phyloP scores from a whole-genome alignment of 306 rosid genomes.

The Trichosanthes cucumerina region DNA sequence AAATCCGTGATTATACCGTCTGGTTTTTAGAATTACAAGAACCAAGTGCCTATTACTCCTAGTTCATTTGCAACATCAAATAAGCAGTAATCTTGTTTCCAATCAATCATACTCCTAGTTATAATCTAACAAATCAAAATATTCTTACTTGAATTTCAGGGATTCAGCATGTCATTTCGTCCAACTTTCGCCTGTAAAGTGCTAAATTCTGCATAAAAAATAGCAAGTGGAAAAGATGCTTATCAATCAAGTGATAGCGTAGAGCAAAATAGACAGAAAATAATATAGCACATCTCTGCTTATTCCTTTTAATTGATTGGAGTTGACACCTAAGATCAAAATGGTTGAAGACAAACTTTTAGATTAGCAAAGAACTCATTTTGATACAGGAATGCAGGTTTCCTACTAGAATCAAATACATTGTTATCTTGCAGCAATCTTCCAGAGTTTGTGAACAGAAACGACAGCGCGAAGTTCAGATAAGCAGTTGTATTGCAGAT shows the following conservation, averaged over 20 bases:
- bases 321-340: background rate
- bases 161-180: slow-evolving; percentile 28
- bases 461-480: background rate
- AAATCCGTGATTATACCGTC: background rate
- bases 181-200: slow-evolving; percentile 50
- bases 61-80: background rate
- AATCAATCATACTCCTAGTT: background rate
- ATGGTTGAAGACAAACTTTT: background rate
- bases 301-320: background rate
- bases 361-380: background rate
- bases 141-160: background rate
- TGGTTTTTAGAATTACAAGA: background rate
- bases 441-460: background rate
- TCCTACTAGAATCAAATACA: background rate
- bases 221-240: background rate
- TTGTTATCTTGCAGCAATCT: background rate
- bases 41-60: background rate
- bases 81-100: background rate
- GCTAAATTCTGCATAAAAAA: slow-evolving; percentile 40
- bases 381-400: background rate
- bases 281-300: background rate
- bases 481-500: background rate
- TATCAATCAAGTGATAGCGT: background rate
- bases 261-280: background rate
- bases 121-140: background rate